phyloP scores from a whole-genome alignment of 2,329 filamentous ascomycete genomes.

The Botrytis fragariae region DNA sequence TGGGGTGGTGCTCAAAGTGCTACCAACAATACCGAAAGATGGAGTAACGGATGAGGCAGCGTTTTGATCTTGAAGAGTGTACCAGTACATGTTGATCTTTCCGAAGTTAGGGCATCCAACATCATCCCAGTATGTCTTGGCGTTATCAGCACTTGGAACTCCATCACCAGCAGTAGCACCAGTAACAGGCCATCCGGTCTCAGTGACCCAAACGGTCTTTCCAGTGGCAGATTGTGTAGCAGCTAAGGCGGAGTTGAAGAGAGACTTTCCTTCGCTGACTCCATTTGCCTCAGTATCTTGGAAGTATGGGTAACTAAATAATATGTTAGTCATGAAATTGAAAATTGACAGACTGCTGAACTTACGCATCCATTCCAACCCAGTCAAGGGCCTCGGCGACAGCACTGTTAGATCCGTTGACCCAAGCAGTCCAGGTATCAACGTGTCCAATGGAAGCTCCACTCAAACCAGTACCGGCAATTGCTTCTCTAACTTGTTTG shows the following conservation, averaged over 20 bases:
- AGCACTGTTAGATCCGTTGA: slow-evolving; percentile 67
- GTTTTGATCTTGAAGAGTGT: slow-evolving; percentile 68
- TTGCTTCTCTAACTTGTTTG: slow-evolving; percentile 59
- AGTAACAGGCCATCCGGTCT: slow-evolving; percentile 82
- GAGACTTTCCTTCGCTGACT: slow-evolving; percentile 59
- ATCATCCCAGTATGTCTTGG: slow-evolving; percentile 75
- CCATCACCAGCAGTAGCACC: slow-evolving; percentile 62
- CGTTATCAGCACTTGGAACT: slow-evolving; percentile 63
- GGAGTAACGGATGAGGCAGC: slow-evolving; percentile 57
- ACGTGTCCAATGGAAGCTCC: slow-evolving; percentile 72
- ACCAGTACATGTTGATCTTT: slow-evolving; percentile 70
- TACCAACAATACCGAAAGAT: slow-evolving; percentile 68
- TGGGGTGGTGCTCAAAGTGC: slow-evolving; percentile 51
- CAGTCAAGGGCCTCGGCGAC: slow-evolving; percentile 72
- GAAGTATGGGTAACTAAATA: slow-evolving; percentile 68
- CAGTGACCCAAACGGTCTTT: slow-evolving; percentile 81
- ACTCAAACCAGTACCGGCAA: slow-evolving; percentile 60
- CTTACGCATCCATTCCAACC: slow-evolving; percentile 70
- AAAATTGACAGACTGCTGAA: not conserved
- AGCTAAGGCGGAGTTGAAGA: slow-evolving; percentile 67
- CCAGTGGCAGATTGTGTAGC: slow-evolving; percentile 57
- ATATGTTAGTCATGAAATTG: not conserved
- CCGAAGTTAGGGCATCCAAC: slow-evolving; percentile 72
- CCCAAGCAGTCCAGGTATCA: slow-evolving; percentile 82
- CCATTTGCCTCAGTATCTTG: slow-evolving; percentile 65